Conservation (phyloP, 2,329 filamentous ascomycete species). For the Ceratocystis variospora region DNA sequence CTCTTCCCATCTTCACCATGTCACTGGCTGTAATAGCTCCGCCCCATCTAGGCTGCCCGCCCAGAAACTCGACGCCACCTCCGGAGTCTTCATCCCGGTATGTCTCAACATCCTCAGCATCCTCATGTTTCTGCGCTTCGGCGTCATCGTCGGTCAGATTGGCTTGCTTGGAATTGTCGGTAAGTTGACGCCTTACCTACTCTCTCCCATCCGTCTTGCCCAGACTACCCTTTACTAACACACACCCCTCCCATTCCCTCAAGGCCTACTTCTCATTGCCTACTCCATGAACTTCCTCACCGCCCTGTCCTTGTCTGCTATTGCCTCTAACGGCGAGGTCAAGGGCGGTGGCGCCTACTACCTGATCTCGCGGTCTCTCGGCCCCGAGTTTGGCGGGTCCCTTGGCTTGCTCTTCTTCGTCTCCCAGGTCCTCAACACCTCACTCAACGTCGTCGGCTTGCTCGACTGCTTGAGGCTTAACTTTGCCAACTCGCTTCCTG, state of each 20-base stretch:
- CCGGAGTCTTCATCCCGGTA: constrained; percentile 76
- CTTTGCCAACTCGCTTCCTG: constrained; percentile 51
- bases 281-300: constrained; percentile 75
- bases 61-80: constrained; percentile 60
- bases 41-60: constrained; percentile 15
- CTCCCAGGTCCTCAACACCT: constrained; percentile 78
- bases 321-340: constrained; percentile 80
- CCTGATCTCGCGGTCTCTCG: constrained; percentile 70
- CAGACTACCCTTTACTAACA: neutral
- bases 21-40: neutral
- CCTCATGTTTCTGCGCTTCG: constrained; percentile 83
- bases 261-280: constrained; percentile 58
- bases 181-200: constrained; percentile 27
- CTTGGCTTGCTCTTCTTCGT: constrained; percentile 82
- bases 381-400: constrained; percentile 77
- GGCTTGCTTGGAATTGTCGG: constrained; percentile 69
- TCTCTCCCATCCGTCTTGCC: neutral
- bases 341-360: constrained; percentile 81
- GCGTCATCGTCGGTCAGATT: constrained; percentile 67
- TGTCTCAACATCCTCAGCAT: constrained; percentile 80
- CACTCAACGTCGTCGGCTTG: constrained; percentile 74
- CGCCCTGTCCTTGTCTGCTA: constrained; percentile 72
- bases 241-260: neutral
- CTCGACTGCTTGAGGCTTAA: constrained; percentile 71
- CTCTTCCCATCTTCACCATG: neutral